Conservation (phyloP, 352 stramenopile species). For the Pythium inflatum region DNA sequence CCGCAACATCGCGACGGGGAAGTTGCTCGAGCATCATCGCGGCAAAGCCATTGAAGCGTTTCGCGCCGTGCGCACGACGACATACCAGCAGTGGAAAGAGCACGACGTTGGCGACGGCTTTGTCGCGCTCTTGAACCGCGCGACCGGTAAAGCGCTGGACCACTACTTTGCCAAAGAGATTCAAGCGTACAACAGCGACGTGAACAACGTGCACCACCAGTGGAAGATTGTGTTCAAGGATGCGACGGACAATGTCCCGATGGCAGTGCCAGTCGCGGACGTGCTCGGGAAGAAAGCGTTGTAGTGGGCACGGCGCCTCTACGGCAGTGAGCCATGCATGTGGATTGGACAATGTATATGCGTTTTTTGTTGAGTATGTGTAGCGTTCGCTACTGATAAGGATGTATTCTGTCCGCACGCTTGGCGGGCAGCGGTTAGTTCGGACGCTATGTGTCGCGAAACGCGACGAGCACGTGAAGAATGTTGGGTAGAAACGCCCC, state of each 20-base stretch:
- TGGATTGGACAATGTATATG: too few relatives aligned
- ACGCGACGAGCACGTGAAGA: too few relatives aligned
- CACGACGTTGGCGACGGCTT: not conserved
- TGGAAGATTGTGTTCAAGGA: not conserved
- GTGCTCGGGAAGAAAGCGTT: too few relatives aligned
- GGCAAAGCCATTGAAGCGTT: not conserved
- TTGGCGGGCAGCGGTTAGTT: too few relatives aligned
- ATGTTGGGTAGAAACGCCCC: too few relatives aligned
- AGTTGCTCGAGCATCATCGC: not conserved
- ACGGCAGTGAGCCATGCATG: too few relatives aligned
- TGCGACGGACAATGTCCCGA: not conserved
- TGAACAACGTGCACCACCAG: not conserved
- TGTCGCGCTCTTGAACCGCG: not conserved
- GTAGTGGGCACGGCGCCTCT: too few relatives aligned
- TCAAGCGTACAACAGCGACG: not conserved
- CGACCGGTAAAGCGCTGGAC: not conserved
- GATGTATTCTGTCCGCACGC: too few relatives aligned
- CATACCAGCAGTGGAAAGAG: not conserved
- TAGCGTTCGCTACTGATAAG: too few relatives aligned
- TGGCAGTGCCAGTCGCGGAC: conserved; percentile 1
- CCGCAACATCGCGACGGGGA: not conserved
- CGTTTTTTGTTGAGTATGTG: too few relatives aligned
- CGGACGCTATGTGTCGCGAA: too few relatives aligned
- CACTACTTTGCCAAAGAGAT: not conserved
- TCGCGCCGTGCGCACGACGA: not conserved